A percentile compares a stretch with the other conserved stretches of the same genome.
Conservation (phyloP, 805 yeast genomes). For the Pichia scutulata region DNA sequence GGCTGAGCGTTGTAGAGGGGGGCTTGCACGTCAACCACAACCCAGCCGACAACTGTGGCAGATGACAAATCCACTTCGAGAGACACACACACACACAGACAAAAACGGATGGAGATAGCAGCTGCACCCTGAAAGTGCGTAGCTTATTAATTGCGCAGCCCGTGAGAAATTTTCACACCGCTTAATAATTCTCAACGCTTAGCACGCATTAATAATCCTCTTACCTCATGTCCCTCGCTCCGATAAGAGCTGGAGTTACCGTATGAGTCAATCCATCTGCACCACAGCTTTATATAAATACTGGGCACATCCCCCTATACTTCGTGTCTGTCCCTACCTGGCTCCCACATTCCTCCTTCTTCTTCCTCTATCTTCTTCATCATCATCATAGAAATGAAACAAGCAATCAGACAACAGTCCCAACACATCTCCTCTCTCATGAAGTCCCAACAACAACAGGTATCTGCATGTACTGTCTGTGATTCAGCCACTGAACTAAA, state of each 20-base stretch:
- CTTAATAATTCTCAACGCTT: too few relatives aligned
- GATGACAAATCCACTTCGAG: too few relatives aligned
- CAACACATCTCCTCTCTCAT: background rate
- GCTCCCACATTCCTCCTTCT: background rate
- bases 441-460: background rate
- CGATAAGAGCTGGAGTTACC: background rate
- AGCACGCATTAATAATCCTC: too few relatives aligned
- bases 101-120: too few relatives aligned
- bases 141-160: background rate
- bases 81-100: too few relatives aligned
- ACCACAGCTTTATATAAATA: background rate
- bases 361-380: background rate
- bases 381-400: background rate
- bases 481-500: background rate
- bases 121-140: background rate
- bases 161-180: background rate
- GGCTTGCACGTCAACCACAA: too few relatives aligned
- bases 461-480: background rate
- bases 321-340: background rate
- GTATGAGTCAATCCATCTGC: background rate
- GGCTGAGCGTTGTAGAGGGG: too few relatives aligned
- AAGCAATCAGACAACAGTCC: conserved; percentile 1
- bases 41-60: too few relatives aligned
- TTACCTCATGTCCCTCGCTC: background rate
- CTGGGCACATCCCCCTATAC: background rate